Evolutionary conservation across 257 asterid genomes (phyloP), one percentile per base, ranked within the genome.

Genomic region (Fraxinus anomala): DNA sequence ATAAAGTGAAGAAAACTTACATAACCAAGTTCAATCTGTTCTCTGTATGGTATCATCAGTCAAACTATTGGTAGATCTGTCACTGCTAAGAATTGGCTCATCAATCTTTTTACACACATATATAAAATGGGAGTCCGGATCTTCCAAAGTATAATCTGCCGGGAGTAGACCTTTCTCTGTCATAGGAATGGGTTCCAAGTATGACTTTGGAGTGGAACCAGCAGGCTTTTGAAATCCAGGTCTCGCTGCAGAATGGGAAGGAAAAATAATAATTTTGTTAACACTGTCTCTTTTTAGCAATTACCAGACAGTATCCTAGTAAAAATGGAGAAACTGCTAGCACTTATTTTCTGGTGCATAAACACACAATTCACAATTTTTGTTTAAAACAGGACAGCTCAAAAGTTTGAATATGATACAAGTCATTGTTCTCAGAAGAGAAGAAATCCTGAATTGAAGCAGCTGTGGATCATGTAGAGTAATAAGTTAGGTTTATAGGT

Each of bases 91-190:
- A 21, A 69, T 54, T 37, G 82, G 81, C 72, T 80, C 85, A 2
- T 84, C 87, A 5, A 76, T 73, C 83, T 93, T 95, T 85, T 70
- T 89, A 83, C 99, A 95, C 36, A 88, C 87, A 26, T 95, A 95
- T 42, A 93, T 88, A 86, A 90, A 95, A 84, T 95, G 99, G 33
- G 99, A 91, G 80, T 95, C 99, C 6, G 98, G 98, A 85, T 95
- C 99, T 82, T 93, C 98, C 87, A 91, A 61, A 71, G 79, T 88
- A 77, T 90, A 88, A 85, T 91, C 92, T 19, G 86, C 85, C 21
- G 92, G 94, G 76, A 95, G 96, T 69, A 84, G 88, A 37, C 99
- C 99, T 82, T 86, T 86, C 81, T 91, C 98, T 12, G 94, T 87
- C 72, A 87, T 68, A 54, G 90, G 90, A 74, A 93, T 82, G 28